Evolutionary conservation across 108 stramenopile genomes (phyloP), one percentile per base, ranked within the genome.

Genomic region (Skeletonema menzelii): DNA sequence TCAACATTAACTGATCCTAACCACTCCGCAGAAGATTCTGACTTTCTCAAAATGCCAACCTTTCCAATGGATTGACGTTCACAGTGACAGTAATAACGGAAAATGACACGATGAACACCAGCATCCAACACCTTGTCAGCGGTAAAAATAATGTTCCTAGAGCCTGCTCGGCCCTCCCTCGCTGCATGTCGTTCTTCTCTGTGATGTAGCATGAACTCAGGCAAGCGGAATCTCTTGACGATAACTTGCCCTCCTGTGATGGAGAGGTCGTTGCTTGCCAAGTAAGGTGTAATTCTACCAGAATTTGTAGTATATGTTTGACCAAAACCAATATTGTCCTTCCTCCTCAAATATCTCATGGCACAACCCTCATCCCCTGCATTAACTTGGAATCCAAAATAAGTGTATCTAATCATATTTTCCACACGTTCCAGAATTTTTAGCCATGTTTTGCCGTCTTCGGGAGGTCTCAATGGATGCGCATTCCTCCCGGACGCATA

Each of bases 401-500:
- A 53, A 22, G 49, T 53, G 49, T 53, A 20, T 20, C 8, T 22
- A 22, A 22, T 53, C 8, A 53, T 15, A 10, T 53, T 20, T 22
- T 53, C 49, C 49, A 53, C 49, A 2, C 17, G 22, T 22, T 53
- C 49, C 49, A 53, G 22, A 53, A 53, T 17, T 22, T 53, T 53
- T 7, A 53, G 24, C 49, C 49, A 53, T 10, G 20, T 22, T 20
- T 24, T 65, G 20, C 63, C 63, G 63, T 65, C 63, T 24, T 38
- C 37, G 17, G 63, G 63, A 8, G 63, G 8, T 13, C 20, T 19
- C 14, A 65, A 44, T 44, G 40, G 44, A n/a, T 47, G 63, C 11
- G 38, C 13, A 38, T 47, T 65, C 24, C 20, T 65, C 15, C 63
- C 63, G 26, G 38, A 38, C 26, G 63, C 63, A 27, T 65, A 65